Base-by-base conservation (phyloP, 768 basidiomycete genomes). In the Phylloporus sp. region DNA sequence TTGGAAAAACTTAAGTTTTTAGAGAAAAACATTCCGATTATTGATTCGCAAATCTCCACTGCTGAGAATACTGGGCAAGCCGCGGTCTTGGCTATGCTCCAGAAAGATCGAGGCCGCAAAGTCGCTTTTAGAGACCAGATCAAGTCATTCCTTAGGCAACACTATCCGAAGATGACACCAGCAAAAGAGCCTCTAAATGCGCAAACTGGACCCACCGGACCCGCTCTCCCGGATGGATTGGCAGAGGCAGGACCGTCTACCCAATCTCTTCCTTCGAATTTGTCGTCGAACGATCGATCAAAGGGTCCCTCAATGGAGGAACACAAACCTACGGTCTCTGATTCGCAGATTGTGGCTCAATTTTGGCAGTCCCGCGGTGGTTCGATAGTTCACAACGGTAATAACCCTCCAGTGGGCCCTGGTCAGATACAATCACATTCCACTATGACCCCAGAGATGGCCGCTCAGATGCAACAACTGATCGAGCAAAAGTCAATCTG, bases 391-490 rank as follows among this genome's bases (percentile, higher is more conserved):
- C 9, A 40, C 4, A 53, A 34, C 6, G 24, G 46, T 18, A 27
- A 32, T 24, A 59, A 52, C 32, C 47, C 58, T 50, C 53, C 56
- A 20, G 59, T 56, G 20, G 57, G 60, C 28, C 34, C 56, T 20
- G 46, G 50, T 43, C 56, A 67, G 38, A 9, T 47, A 43, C 55
- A 51, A 46, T 6, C 50, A 4, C 47, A 47, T 18, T 23, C 46
- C 9, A 16, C 23, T 16, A 13, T 43, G 16, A 34, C 45, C 23
- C 48, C 67, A 12, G 59, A 54, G 34, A 27, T 73, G 12, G 69
- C 61, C 4, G 58, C 69, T 26, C 82, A 80, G 55, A 74, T 79
- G 71, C 75, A 76, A 50, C 80, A 78, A 56, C 52, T 76, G 56
- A 58, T 72, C 5, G 80, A 82, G 44, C 76, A 76, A 61, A 73